Evolutionary conservation across 208 protist species (phyloP).

Genomic region (Leptomonas seymouri): DNA sequence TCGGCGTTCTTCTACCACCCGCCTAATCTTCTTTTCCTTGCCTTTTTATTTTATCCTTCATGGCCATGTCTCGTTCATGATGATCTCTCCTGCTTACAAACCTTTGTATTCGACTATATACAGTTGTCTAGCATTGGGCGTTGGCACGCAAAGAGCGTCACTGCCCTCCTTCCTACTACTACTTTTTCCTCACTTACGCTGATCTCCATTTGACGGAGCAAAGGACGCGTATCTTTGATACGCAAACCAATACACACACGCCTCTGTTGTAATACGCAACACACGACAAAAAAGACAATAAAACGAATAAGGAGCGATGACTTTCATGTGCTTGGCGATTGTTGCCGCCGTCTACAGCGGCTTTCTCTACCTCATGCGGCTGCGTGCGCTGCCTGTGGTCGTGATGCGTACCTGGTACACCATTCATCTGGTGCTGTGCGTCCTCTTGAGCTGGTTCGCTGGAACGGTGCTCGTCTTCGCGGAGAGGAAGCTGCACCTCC

Average conservation of each 20-base stretch:
- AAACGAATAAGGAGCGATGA: slow-evolving; percentile 16
- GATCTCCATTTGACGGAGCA: too few relatives aligned
- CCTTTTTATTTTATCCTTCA: background rate
- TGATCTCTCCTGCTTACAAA: too few relatives aligned
- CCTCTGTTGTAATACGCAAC: too few relatives aligned
- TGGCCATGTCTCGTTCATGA: too few relatives aligned
- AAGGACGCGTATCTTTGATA: too few relatives aligned
- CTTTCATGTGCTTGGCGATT: slow-evolving; percentile 8
- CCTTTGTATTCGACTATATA: too few relatives aligned
- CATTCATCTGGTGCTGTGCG: slow-evolving; percentile 40
- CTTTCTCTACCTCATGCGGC: slow-evolving; percentile 52
- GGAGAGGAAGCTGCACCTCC: slow-evolving; percentile 28
- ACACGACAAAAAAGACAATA: background rate
- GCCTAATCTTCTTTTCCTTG: background rate
- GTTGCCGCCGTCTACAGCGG: slow-evolving; percentile 40
- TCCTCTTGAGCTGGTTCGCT: slow-evolving; percentile 39
- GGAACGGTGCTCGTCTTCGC: slow-evolving; percentile 30
- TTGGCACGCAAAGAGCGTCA: too few relatives aligned
- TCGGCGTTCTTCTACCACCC: background rate
- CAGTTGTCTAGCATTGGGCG: too few relatives aligned
- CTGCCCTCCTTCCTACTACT: too few relatives aligned
- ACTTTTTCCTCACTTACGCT: too few relatives aligned
- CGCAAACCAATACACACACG: too few relatives aligned
- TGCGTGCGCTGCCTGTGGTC: slow-evolving; percentile 47
- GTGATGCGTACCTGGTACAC: slow-evolving; percentile 73